Evolutionary conservation across 2,329 filamentous ascomycete genomes (phyloP), one percentile per base, ranked within the genome.

Genomic region (Colletotrichum sp.): DNA sequence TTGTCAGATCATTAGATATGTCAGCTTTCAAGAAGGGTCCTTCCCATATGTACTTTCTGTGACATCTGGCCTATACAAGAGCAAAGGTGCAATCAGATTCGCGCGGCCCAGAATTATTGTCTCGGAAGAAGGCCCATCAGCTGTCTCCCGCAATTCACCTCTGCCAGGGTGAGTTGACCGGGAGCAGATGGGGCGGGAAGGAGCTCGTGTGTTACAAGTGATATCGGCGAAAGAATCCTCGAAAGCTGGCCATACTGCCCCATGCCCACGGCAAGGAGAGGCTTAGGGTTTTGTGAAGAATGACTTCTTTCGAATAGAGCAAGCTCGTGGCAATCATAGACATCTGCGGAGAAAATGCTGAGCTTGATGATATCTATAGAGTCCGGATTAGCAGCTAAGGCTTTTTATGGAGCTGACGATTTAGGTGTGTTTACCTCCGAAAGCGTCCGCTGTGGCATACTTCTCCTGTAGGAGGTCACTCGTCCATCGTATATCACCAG

Each of bases 311-410:
- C 39, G 39, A 48, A 48, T 9, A 48, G 39, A n/a, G 39, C 39
- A 7, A 48, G 39, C 18, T 48, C 39, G 39, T 48, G 39, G 39
- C 39, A 48, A 18, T 48, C 39, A 12, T 48, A 48, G 18, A 48
- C 39, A 4, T n/a, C 39, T 48, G 39, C 5, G 39, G 39, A 43
- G 5, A 43, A 43, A 18, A 43, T 43, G 39, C 39, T 43, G 39
- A 43, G 39, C 18, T 48, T 48, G 9, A 48, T 48, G 5, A 48
- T 48, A 48, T 48, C 39, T 48, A n/a, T 0, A 6, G 2, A 48
- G 0, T 0, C 9, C 5, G 39, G 39, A 2, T 48, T 48, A 48
- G 18, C 9, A n/a, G 39, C 0, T 6, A 10, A 43, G 5, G 3
- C 8, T 6, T 43, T 43, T 9, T 43, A 43, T 43, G 39, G 39